Evolutionary conservation across 1,284 basidiomycete species (phyloP), one percentile per base, ranked within the genome.

Genomic region (Porodaedalea pini): DNA sequence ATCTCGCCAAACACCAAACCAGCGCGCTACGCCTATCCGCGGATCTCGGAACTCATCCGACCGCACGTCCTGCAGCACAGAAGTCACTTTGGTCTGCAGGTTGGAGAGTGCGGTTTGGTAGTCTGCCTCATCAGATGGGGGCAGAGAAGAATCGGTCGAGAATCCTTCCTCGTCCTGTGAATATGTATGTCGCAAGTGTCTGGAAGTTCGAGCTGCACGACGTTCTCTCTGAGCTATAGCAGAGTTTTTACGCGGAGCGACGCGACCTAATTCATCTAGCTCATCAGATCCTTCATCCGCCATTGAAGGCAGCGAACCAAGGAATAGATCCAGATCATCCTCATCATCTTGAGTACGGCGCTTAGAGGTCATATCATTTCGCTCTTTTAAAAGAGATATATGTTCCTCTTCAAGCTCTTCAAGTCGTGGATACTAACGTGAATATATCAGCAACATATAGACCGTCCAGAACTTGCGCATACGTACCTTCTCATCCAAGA

Each of bases 401-500:
- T 92, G 79, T 61, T 94, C 90, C 27, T 85, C 80, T 69, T 97
- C 94, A n/a, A 96, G 80, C 56, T 81, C 84, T 68, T 96, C 93
- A 15, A 98, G 75, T 52, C 76, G 73, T 2, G 94, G 92, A 67
- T 86, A 93, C 92, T 94, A 59, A 29, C 15, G 41, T 23, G 19
- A 37, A 37, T 10, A 37, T 4, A 36, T 66, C 17, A 64, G 54
- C 13, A 50, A 29, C 23, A 39, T 51, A 50, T 1, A 54, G 43
- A 39, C 57, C 51, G 32, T 32, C 13, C 37, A 11, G 5, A 10
- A 34, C 27, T 43, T 13, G 31, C 55, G 27, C 21, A 51, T 15
- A 61, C 66, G 4, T 43, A 92, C 92, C 84, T 98, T 98, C 70
- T 94, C 92, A 66, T 96, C 94, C 36, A 98, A 75, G 69, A 98